Evolutionary conservation across 192 early-diverging fungal species (phyloP).

Genomic region (Geranomyces variabilis): DNA sequence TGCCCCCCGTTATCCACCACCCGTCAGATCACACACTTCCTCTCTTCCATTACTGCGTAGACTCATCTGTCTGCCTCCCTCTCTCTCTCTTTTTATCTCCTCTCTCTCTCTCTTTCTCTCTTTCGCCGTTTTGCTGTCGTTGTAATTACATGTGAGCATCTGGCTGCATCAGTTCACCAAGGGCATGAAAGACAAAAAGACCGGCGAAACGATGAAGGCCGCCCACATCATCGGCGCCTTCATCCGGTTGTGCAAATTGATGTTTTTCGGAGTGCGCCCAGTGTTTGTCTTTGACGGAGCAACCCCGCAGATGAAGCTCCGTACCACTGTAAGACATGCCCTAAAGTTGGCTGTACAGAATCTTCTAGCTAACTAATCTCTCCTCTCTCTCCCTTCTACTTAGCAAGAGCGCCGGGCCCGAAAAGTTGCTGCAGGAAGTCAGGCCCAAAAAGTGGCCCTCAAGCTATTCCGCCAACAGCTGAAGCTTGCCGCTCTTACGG

Average conservation of each 20-base stretch:
- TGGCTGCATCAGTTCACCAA: conserved; percentile 98
- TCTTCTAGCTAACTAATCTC: not conserved
- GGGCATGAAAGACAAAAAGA: conserved; percentile 83
- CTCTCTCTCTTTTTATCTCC: no score
- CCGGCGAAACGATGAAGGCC: conserved; percentile 79
- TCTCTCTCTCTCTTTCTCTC: no score
- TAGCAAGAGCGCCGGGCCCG: conserved; percentile 44
- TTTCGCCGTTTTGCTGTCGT: not conserved
- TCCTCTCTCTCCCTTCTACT: no score
- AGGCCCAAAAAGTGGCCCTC: conserved; percentile 75
- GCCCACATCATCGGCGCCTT: conserved; percentile 94
- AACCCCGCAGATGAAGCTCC: conserved; percentile 81
- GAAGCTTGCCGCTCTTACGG: conserved; percentile 63
- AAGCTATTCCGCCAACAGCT: conserved; percentile 82
- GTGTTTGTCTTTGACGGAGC: conserved; percentile 98
- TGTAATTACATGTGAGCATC: conserved; percentile 79
- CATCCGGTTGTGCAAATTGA: conserved; percentile 88
- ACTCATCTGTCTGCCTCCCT: no score
- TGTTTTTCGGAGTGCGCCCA: conserved; percentile 86
- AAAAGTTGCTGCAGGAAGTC: conserved; percentile 43
- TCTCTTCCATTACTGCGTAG: no score
- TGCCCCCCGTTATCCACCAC: no score
- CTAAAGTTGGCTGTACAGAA: not conserved
- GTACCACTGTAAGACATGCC: conserved; percentile 65
- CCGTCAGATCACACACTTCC: no score